These are phyloP conservation scores for Lepidium aucheri DNA, from an alignment of 345 rosid genomes.

Conservation along the genomic window DNA sequence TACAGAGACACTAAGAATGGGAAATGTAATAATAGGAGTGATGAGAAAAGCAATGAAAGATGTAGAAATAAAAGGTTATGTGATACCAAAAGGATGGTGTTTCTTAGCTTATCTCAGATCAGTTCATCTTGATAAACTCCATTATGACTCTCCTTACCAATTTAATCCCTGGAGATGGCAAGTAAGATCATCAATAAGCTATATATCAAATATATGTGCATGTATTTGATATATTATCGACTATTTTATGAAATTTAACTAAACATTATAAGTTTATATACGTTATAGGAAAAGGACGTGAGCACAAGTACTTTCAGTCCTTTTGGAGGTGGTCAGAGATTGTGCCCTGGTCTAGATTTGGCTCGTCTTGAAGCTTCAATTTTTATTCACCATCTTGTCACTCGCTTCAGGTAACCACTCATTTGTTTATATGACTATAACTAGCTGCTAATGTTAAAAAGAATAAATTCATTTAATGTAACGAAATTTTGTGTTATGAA, in stretches of 20 bases:
- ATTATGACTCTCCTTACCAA: conserved; percentile 70
- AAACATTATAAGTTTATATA: not conserved
- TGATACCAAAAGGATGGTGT: conserved; percentile 95
- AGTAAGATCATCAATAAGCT: conserved; percentile 38
- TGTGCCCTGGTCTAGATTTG: conserved; percentile 92
- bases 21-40: conserved; percentile 81
- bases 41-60: conserved; percentile 88
- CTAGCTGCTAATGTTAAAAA: too few species aligned
- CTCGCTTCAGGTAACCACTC: conserved; percentile 67
- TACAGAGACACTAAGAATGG: conserved; percentile 85
- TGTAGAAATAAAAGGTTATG: conserved; percentile 66
- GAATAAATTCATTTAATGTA: too few species aligned
- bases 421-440: too few species aligned
- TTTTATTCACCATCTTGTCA: conserved; percentile 77
- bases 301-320: conserved; percentile 63
- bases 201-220: too few species aligned
- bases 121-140: conserved; percentile 81
- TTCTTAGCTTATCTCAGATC: conserved; percentile 80
- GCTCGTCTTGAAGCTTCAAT: conserved; percentile 92
- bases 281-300: conserved; percentile 51
- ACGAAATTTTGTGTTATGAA: not conserved
- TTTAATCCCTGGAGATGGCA: conserved; percentile 99
- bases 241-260: not conserved
- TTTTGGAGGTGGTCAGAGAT: conserved; percentile 94
- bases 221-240: not conserved